A percentile compares a stretch with the other conserved stretches of the same genome.
Evolutionary conservation across 495 filamentous ascomycete genomes (phyloP).

Genomic region (Articulospora tetracladia): DNA sequence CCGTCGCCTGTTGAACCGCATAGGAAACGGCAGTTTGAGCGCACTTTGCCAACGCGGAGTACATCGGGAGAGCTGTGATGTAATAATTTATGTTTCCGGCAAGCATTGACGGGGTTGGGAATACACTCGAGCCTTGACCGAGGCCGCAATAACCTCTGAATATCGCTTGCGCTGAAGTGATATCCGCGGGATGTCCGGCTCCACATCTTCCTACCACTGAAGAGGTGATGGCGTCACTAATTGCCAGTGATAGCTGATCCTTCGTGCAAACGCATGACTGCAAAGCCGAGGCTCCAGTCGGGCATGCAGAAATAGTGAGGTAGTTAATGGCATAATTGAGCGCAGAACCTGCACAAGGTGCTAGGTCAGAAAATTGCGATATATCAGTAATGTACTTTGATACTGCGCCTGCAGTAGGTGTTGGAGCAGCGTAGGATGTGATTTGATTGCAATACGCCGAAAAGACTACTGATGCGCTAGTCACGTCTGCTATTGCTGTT

Average conservation of each 20-base stretch:
- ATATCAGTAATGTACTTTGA: slow-evolving; percentile 44
- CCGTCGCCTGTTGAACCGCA: slow-evolving; percentile 36
- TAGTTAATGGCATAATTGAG: slow-evolving; percentile 37
- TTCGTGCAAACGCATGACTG: slow-evolving; percentile 45
- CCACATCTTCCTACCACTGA: slow-evolving; percentile 38
- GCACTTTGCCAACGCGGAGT: slow-evolving; percentile 37
- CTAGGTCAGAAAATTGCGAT: slow-evolving; percentile 35
- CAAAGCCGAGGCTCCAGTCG: slow-evolving; percentile 33
- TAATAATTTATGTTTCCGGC: slow-evolving; percentile 47
- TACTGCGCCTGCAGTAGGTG: slow-evolving; percentile 39
- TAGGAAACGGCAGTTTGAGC: slow-evolving; percentile 38
- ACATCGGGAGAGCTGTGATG: slow-evolving; percentile 44
- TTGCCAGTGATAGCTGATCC: slow-evolving; percentile 37
- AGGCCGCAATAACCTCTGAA: slow-evolving; percentile 46
- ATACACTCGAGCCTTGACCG: slow-evolving; percentile 38
- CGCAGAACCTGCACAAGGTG: slow-evolving; percentile 37
- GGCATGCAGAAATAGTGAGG: slow-evolving; percentile 32
- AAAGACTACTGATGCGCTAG: slow-evolving; percentile 39
- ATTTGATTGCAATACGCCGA: slow-evolving; percentile 44
- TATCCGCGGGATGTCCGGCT: slow-evolving; percentile 32
- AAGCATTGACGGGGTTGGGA: slow-evolving; percentile 38
- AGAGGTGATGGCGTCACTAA: slow-evolving; percentile 35
- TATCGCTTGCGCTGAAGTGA: slow-evolving; percentile 41
- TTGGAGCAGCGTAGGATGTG: slow-evolving; percentile 19
- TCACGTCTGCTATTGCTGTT: slow-evolving; percentile 40